These are phyloP conservation scores for Erysimum pusillum DNA, from an alignment of 441 rosid species.

Conservation along the genomic window DNA sequence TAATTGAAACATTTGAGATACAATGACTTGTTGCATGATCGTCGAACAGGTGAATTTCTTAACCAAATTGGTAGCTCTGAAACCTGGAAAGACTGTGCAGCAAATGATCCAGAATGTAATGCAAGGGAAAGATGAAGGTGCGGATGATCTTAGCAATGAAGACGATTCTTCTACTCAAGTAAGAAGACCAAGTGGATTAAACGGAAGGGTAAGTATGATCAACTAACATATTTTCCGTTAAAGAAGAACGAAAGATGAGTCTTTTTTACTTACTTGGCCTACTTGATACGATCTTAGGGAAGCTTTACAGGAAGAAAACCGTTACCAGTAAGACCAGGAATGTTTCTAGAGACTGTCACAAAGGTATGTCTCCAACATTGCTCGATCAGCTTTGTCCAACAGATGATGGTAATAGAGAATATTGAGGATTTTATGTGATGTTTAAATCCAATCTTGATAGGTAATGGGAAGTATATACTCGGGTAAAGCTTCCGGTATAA, in stretches of 20 bases:
- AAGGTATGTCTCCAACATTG: constrained; percentile 61
- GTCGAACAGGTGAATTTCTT: constrained; percentile 87
- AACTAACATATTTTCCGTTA: background rate
- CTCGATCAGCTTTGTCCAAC: background rate
- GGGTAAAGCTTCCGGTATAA: constrained; percentile 82
- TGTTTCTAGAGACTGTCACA: constrained; percentile 94
- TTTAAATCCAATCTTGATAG: constrained; percentile 53
- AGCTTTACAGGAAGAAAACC: constrained; percentile 83
- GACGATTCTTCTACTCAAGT: constrained; percentile 49
- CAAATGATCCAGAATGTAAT: constrained; percentile 89
- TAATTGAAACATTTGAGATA: constrained; percentile 7
- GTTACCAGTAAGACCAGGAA: constrained; percentile 93
- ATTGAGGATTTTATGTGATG: background rate
- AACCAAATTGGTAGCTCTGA: constrained; percentile 85
- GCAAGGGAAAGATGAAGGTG: constrained; percentile 96
- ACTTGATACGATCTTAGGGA: constrained; percentile 58
- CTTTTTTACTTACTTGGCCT: constrained; percentile 25
- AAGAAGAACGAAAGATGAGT: background rate
- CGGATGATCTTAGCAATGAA: constrained; percentile 60
- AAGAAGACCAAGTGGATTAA: constrained; percentile 57
- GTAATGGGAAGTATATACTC: constrained; percentile 88
- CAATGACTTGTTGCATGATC: constrained; percentile 18
- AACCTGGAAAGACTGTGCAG: constrained; percentile 82
- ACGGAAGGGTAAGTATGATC: constrained; percentile 71
- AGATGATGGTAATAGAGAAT: background rate